A percentile compares a stretch with the other conserved stretches of the same genome.
phyloP scores from a whole-genome alignment of 306 rosid genomes.

The Medicago truncatula region DNA sequence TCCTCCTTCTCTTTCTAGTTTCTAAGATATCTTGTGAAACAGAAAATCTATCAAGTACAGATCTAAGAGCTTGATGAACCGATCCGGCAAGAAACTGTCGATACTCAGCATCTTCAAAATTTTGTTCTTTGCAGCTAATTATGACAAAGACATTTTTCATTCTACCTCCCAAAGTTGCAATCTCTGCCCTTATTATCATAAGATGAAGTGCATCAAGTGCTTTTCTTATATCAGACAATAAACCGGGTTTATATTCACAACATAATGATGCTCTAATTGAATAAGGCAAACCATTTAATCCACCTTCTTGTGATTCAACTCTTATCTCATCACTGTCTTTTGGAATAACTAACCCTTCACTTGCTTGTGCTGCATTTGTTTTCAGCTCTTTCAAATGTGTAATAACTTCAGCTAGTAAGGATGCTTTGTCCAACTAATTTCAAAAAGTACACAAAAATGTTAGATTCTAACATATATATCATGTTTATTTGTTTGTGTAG shows the following conservation, averaged over 20 bases:
- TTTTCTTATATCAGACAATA: conserved; percentile 62
- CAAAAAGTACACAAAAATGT: conserved; percentile 20
- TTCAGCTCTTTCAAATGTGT: conserved; percentile 57
- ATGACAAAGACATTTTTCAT: conserved; percentile 76
- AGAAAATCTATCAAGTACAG: conserved; percentile 68
- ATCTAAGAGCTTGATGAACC: conserved; percentile 61
- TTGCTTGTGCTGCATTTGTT: conserved; percentile 55
- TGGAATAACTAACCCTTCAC: conserved; percentile 60
- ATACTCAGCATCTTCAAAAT: conserved; percentile 46
- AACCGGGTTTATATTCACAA: conserved; percentile 62
- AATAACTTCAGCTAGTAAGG: conserved; percentile 49
- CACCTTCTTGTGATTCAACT: conserved; percentile 65
- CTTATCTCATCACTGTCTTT: conserved; percentile 67
- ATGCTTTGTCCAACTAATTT: conserved; percentile 72
- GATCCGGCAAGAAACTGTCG: conserved; percentile 57
- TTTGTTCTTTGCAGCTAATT: conserved; percentile 55
- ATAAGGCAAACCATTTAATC: conserved; percentile 57
- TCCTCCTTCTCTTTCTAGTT: conserved; percentile 57
- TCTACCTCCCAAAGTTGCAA: conserved; percentile 68
- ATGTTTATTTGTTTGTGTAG: conserved; percentile 3
- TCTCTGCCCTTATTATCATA: conserved; percentile 66
- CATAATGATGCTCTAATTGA: conserved; percentile 66
- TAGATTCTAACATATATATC: conserved; percentile 14
- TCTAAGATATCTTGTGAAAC: conserved; percentile 55
- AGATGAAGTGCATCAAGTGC: conserved; percentile 69